Evolutionary conservation across 768 basidiomycete species (phyloP), one percentile per base, ranked within the genome.

Genomic region (Xerocomus brunneocitrinus): DNA sequence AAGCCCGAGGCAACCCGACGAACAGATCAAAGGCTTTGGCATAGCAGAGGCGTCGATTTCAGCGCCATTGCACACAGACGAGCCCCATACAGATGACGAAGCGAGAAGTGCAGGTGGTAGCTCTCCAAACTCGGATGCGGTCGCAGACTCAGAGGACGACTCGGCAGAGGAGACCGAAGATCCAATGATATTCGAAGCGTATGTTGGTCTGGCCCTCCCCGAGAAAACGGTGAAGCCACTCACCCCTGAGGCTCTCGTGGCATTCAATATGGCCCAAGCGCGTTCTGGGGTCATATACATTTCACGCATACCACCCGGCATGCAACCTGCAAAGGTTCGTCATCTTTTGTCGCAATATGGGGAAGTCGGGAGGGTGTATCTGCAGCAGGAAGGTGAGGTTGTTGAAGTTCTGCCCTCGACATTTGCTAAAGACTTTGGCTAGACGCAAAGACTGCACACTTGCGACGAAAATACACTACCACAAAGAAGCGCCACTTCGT

Each of bases 291-390:
- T 98, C 48, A 74, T 98, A 46, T 99, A 98, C 70, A 91, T 99
- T 40, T 97, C 94, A 14, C 80, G 97, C 31, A 88, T 98, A 63
- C 97, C 97, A 3, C 97, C 97, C 13, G 95, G 94, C 2, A 98
- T 99, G 97, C 91, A 88, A 22, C 97, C 97, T 28, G 79, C 89
- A 9, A 98, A 98, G 71, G 91, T 98, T 35, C 85, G 94, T 53
- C 92, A 98, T 71, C 76, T 99, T 39, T 87, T 99, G 85, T 84
- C 83, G 56, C 79, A 80, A 35, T 87, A 93, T 64, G 97, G 97
- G 4, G 91, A 93, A 55, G 77, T 98, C 4, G 95, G 93, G 2
- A 78, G 92, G 49, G 91, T 98, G 13, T 98, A 94, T 75, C 76
- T 98, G 55, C 92, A 93, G 64, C 85, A 87, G 69, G 95, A 95